These are phyloP conservation scores for Choanephora cucurbitarum DNA, from an alignment of 371 early-diverging fungal genomes.

Conservation along the genomic window DNA sequence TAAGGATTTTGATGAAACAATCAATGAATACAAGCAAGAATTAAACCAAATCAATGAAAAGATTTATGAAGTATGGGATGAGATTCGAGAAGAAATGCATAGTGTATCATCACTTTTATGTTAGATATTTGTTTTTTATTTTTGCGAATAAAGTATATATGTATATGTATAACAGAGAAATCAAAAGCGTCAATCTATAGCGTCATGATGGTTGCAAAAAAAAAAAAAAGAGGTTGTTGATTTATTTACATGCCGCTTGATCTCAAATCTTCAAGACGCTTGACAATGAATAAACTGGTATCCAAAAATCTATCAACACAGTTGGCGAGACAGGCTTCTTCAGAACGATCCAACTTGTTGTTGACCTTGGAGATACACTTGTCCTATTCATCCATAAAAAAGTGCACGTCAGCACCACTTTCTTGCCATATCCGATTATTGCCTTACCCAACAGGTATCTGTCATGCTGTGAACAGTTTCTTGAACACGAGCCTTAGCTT, in stretches of 20 bases:
- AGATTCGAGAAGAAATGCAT: slow-evolving; percentile 42
- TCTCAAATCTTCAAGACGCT: slow-evolving; percentile 60
- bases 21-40: slow-evolving; percentile 29
- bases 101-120: slow-evolving; percentile 31
- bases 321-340: slow-evolving; percentile 75
- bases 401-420: not conserved
- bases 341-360: slow-evolving; percentile 67
- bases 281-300: slow-evolving; percentile 70
- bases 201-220: not conserved
- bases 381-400: slow-evolving; percentile 34
- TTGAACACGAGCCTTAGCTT: slow-evolving; percentile 73
- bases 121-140: slow-evolving; percentile 5
- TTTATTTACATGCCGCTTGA: slow-evolving; percentile 32
- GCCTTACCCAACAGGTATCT: slow-evolving; percentile 67
- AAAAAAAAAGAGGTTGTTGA: not conserved
- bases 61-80: slow-evolving; percentile 46
- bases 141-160: not conserved
- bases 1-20: slow-evolving; percentile 43
- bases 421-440: not conserved
- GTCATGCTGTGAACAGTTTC: slow-evolving; percentile 71
- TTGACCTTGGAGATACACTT: slow-evolving; percentile 74
- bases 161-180: slow-evolving; percentile 5
- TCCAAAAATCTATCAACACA: slow-evolving; percentile 85
- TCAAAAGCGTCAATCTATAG: not conserved
- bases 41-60: slow-evolving; percentile 20